Conservation (phyloP, 345 rosid species). For the Garcia nutans region DNA sequence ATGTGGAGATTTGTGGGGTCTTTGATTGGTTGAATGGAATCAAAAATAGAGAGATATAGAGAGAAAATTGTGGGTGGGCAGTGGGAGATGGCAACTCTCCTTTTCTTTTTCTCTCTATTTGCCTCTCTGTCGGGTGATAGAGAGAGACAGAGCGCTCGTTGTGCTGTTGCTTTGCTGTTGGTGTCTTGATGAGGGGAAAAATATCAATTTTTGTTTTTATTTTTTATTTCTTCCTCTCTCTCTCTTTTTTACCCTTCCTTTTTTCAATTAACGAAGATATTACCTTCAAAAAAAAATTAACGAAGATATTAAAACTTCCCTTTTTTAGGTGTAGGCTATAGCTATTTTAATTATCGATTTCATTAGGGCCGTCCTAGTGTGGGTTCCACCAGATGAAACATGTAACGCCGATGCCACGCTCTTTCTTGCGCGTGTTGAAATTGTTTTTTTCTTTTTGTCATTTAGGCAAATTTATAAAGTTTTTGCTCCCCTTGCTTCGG, state of each 20-base stretch:
- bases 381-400: neutral
- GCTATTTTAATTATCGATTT: no score
- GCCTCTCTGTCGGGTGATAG: no score
- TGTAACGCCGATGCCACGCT: neutral
- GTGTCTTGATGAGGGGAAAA: neutral
- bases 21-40: constrained; percentile 24
- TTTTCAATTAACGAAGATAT: no score
- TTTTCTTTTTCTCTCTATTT: neutral
- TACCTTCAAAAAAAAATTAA: no score
- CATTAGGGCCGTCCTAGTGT: neutral
- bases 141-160: no score
- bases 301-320: no score
- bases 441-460: neutral
- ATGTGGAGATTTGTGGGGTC: constrained; percentile 38
- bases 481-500: no score
- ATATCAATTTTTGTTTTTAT: neutral
- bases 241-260: neutral
- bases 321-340: no score
- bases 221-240: neutral
- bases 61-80: neutral
- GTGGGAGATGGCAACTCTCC: neutral
- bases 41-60: neutral
- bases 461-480: no score
- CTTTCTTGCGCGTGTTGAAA: neutral
- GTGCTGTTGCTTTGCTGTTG: constrained; percentile 7